Base-by-base conservation (phyloP, 2,329 filamentous ascomycete genomes). In the Fusarium stilboides region DNA sequence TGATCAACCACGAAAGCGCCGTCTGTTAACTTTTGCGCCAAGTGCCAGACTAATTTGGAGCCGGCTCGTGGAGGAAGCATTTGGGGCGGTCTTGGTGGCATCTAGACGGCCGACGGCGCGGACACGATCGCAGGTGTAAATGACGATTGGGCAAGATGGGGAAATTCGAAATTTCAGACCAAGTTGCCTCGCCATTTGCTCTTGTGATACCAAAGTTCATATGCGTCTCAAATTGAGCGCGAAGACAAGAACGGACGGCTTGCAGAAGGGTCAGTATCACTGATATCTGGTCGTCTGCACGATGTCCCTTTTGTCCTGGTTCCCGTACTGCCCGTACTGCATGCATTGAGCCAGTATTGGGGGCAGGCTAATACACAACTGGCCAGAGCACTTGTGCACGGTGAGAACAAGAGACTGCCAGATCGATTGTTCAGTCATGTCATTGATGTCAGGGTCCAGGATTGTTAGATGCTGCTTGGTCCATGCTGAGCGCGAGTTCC, bases 1-100 rank as follows among this genome's bases (percentile, higher is more conserved):
- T 61, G 51, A 50, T 39, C 60, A 57, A 50, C 68, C 44, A 68
- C 51, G 44, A 44, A 33, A 59, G 54, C 66, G 69, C 66, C 50
- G 47, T 57, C 44, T 56, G 55, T 62, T 45, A 62, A 70, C 56
- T 58, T 56, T 50, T 65, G 53, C 63, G 54, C 66, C 59, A 20
- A 49, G 42, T 65, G 58, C 24, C 53, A 66, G 55, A 63, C 72
- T 71, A 73, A 65, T 55, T 58, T 59, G 64, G 56, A 64, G 57
- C 52, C 57, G 49, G 54, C 58, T 50, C 47, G 36, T 39, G 34
- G 31, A 43, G 67, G 66, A 69, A 63, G 66, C 66, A 56, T 64
- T 62, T 53, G 52, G 64, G 36, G 59, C 47, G 44, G 54, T 63
- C 53, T 60, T 55, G 65, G 69, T 57, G 63, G 37, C 71, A 65